Evolutionary conservation across 208 protist genomes (phyloP), one percentile per base, ranked within the genome.

Genomic region (Histomonas meleagridis): DNA sequence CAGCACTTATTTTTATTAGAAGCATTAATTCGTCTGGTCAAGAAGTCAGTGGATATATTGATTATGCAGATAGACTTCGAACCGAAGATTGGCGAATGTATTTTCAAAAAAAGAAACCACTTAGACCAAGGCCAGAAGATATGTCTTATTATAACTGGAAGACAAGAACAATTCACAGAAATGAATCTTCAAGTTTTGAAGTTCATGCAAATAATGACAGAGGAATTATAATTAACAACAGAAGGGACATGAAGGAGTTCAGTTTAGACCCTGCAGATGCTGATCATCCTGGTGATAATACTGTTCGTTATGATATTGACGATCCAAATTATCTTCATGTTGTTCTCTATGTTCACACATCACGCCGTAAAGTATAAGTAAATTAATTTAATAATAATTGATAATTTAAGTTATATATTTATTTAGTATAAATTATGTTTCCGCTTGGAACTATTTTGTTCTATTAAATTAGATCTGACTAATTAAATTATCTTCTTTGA

Each of bases 121-220:
- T 99, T 57, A 92, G 98, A 91, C 98, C 97, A n/a, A 95, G 95
- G 86, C 96, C 97, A 0, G 97, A 96, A 32, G 98, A 99, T 93
- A 94, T 99, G 18, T 97, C 95, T 91, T 99, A 97, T 93, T 98
- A 98, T 94, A 98, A 98, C 96, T 98, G 97, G 97, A 98, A 98
- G 93, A 98, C 97, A 38, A 96, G 97, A 94, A 97, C 53, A 38
- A 32, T 91, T 38, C 12, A 51, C 16, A n/a, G 21, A 32, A 91
- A 91, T n/a, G 79, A 91, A 65, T 65, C 51, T 18, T 40, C 53
- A 55, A 65, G 10, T 38, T 91, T 91, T 55, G 51, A 91, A 60
- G 79, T 91, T 43, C 12, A 65, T 10, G 48, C 43, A 40, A 48
- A 91, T 62, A 65, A 62, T 26, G 53, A 55, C 26, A 51, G 21